These are phyloP conservation scores for Sesbania bispinosa DNA, from an alignment of 306 rosid species.

Conservation along the genomic window DNA sequence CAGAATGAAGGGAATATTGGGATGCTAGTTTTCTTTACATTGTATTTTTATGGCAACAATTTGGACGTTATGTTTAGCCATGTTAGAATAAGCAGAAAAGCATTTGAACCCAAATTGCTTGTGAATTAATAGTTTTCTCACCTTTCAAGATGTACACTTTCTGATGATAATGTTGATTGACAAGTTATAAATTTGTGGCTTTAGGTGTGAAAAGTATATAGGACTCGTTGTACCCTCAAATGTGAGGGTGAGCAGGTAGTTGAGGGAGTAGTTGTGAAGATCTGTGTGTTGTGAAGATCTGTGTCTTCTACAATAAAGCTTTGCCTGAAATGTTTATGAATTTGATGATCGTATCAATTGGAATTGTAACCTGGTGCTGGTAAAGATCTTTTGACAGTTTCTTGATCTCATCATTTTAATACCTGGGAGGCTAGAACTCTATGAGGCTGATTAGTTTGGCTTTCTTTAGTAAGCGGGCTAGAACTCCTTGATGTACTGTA, in stretches of 20 bases:
- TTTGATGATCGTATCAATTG: background rate
- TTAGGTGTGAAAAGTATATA: background rate
- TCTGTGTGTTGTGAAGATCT: background rate
- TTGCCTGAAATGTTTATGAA: background rate
- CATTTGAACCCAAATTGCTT: slow-evolving; percentile 22
- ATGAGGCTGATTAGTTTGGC: background rate
- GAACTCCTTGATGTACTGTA: too few relatives aligned
- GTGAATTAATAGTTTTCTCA: slow-evolving; percentile 17
- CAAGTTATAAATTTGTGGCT: background rate
- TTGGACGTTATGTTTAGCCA: slow-evolving; percentile 8
- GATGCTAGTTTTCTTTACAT: slow-evolving; percentile 20
- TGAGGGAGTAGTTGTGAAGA: background rate
- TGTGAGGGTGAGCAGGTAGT: background rate
- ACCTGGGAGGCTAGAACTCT: background rate
- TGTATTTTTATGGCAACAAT: slow-evolving; percentile 22
- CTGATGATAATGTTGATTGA: background rate
- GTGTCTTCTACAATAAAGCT: background rate
- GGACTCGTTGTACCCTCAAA: background rate
- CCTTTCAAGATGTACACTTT: background rate
- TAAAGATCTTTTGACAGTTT: background rate
- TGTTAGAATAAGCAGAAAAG: slow-evolving; percentile 31
- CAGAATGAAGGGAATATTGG: slow-evolving; percentile 24
- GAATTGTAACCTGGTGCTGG: background rate
- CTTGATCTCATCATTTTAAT: background rate
- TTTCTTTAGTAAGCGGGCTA: too few relatives aligned